These are phyloP conservation scores for Syzygium grande DNA, from an alignment of 345 rosid species.

Conservation along the genomic window DNA sequence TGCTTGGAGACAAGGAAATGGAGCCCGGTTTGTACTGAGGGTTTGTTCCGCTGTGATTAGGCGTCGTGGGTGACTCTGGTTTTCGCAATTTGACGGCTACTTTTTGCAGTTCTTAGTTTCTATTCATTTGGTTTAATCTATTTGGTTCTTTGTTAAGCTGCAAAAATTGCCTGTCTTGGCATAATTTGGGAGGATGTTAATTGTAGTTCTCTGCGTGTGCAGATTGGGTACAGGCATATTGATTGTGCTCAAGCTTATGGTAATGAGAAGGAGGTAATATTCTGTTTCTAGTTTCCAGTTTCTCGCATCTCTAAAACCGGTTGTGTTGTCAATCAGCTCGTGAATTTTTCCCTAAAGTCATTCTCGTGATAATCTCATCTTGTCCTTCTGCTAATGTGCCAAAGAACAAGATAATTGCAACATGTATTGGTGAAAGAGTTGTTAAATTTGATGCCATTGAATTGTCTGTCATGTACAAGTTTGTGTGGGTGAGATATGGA, in stretches of 20 bases:
- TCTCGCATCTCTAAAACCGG: not conserved
- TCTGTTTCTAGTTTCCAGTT: not conserved
- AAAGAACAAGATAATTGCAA: not conserved
- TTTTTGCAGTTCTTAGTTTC: not conserved
- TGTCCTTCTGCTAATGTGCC: not conserved
- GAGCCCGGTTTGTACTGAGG: not conserved
- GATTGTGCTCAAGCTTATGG: slow-evolving; percentile 70
- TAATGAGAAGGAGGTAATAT: slow-evolving; percentile 68
- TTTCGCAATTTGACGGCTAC: not conserved
- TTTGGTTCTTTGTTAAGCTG: not conserved
- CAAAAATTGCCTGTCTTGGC: not conserved
- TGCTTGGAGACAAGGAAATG: not conserved
- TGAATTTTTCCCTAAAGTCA: not conserved
- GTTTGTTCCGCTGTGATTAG: not conserved
- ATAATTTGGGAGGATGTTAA: not conserved
- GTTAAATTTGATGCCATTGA: not conserved
- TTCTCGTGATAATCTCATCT: not conserved
- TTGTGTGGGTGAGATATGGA: not conserved
- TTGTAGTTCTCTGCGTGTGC: slow-evolving; percentile 1
- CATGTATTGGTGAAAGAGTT: not conserved
- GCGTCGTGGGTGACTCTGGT: not conserved
- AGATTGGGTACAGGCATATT: slow-evolving; percentile 80
- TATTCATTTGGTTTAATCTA: not conserved
- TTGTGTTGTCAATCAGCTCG: not conserved
- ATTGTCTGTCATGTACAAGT: not conserved